Evolutionary conservation across 805 yeast species (phyloP).

Genomic region (Priceomyces melissophilus): DNA sequence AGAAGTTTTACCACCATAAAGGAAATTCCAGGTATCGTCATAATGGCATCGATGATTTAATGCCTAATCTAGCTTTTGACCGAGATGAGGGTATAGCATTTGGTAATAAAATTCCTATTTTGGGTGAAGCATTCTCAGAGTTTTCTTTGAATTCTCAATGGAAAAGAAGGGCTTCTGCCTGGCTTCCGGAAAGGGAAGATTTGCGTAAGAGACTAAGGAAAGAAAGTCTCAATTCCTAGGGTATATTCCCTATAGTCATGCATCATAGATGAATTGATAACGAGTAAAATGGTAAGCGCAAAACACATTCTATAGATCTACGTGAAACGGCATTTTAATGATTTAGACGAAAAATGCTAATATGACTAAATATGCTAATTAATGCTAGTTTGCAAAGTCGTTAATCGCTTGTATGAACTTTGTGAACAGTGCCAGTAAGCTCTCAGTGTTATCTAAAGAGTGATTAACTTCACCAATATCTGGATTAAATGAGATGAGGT

Average conservation of each 20-base stretch:
- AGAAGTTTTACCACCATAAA: neutral
- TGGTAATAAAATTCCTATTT: slow-evolving; percentile 5
- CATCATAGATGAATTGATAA: too few species aligned
- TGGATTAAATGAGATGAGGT: slow-evolving; percentile 6
- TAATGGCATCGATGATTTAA: neutral
- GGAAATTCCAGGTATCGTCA: neutral
- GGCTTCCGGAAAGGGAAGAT: slow-evolving; percentile 4
- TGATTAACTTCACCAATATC: slow-evolving; percentile 6
- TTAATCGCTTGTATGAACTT: slow-evolving; percentile 9
- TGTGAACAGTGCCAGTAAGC: slow-evolving; percentile 4
- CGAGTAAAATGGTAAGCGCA: too few species aligned
- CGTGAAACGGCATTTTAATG: neutral
- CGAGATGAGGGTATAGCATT: slow-evolving; percentile 6
- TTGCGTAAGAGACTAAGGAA: slow-evolving; percentile 4
- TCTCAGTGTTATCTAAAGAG: slow-evolving; percentile 1
- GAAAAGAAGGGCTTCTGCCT: slow-evolving; percentile 4
- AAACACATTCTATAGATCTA: neutral
- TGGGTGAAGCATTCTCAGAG: slow-evolving; percentile 1
- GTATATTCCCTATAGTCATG: too few species aligned
- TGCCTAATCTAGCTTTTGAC: slow-evolving; percentile 1
- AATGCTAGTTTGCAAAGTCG: slow-evolving; percentile 9
- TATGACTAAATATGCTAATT: slow-evolving; percentile 1
- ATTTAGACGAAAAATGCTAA: neutral
- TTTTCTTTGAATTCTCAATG: slow-evolving; percentile 2
- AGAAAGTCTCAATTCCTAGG: neutral